phyloP scores from a whole-genome alignment of 345 rosid species.

The Murraya koenigii region DNA sequence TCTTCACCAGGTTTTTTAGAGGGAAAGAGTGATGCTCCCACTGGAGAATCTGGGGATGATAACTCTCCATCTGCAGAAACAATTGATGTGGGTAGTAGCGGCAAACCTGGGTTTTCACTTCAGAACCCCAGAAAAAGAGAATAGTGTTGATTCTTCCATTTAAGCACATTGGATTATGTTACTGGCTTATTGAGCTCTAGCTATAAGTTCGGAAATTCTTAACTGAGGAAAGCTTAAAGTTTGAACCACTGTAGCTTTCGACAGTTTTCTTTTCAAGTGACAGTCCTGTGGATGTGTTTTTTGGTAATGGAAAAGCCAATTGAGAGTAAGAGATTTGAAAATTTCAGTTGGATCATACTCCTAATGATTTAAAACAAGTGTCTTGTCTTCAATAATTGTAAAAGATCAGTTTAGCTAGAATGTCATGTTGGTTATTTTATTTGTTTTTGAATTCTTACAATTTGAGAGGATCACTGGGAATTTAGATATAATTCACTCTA shows the following conservation, averaged over 20 bases:
- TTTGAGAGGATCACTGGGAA: no score
- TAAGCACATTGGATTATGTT: background rate
- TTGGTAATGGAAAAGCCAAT: background rate
- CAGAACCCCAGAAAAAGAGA: slow-evolving; percentile 45
- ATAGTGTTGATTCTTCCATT: slow-evolving; percentile 2
- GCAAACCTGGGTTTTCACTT: slow-evolving; percentile 55
- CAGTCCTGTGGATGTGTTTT: background rate
- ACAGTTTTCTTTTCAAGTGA: background rate
- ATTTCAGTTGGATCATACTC: background rate
- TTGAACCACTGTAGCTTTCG: background rate
- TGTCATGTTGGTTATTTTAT: background rate
- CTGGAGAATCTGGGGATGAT: slow-evolving; percentile 27
- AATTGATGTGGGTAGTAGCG: slow-evolving; percentile 11
- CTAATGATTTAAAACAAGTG: background rate
- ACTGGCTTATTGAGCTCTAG: background rate
- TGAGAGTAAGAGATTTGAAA: background rate
- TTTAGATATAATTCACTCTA: no score
- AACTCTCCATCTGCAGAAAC: slow-evolving; percentile 20
- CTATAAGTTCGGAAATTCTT: background rate
- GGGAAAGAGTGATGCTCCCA: slow-evolving; percentile 17
- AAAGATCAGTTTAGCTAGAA: background rate
- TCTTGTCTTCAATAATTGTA: background rate
- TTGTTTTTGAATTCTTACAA: background rate
- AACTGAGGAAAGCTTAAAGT: background rate
- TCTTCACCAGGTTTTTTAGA: slow-evolving; percentile 22